Base-by-base conservation (phyloP, 768 basidiomycete genomes). In the Mycena venus region DNA sequence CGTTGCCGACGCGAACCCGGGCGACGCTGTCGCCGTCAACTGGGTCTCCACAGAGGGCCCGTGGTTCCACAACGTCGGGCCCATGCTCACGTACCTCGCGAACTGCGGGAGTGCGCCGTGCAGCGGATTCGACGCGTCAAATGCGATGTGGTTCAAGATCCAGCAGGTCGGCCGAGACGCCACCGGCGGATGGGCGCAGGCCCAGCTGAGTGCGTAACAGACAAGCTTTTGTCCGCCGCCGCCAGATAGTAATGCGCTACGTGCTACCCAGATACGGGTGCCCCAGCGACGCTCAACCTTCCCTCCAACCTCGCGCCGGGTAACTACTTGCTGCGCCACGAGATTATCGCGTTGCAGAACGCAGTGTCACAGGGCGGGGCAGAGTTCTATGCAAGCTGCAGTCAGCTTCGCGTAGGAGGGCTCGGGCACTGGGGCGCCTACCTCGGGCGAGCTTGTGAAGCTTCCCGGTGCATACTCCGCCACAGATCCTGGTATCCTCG, bases 311-410 rank as follows among this genome's bases (percentile, higher is more conserved):
- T 96, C 66, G 86, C 90, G 3, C 83, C 92, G 3, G 95, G 95
- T 6, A 90, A 92, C 76, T 95, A 95, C 81, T 85, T 96, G 71
- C 81, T 95, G 79, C 93, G 94, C 1, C 91, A 94, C 80, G 94
- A 96, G 80, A 92, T 95, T 82, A 92, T 95, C 80, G 92, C 92
- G 12, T 89, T 95, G 17, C 95, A 95, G 78, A 87, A 91, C 56
- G 94, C 88, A 8, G 85, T 79, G n/a, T 75, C 78, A 2, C 12
- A 79, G 21, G 91, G 91, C 7, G 93, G 93, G 23, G 94, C 93
- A 0, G 95, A 96, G 83, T 96, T 95, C 83, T 96, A 96, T 80
- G 91, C 93, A 0, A 89, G 90, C 31, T 96, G 95, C 81, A 86
- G 88, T 3, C 88, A 92, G 82, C 79, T 93, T 73, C 83, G 80